A percentile compares a stretch with the other conserved stretches of the same genome.
Conservation (phyloP, 176 grass and related monocot genomes). For the Poa annua region DNA sequence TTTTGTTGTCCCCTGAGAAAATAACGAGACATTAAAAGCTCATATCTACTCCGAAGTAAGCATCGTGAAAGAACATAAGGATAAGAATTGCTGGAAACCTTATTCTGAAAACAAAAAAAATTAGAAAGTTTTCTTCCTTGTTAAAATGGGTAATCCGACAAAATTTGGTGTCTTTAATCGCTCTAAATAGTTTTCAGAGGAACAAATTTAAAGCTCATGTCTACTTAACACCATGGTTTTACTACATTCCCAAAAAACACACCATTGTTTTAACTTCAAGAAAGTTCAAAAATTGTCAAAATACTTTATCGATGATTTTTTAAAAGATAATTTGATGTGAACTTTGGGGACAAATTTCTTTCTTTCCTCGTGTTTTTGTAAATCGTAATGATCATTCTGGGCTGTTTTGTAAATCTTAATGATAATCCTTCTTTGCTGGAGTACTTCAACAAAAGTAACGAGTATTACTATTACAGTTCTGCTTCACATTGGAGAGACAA, state of each 20-base stretch:
- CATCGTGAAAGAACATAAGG: background rate
- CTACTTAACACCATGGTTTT: conserved; percentile 2
- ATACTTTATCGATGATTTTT: conserved; percentile 9
- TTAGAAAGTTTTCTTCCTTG: background rate
- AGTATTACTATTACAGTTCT: background rate
- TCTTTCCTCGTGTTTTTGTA: background rate
- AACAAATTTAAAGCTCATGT: background rate
- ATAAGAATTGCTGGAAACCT: background rate
- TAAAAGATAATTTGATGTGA: conserved; percentile 17
- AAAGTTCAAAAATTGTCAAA: background rate
- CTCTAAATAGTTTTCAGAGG: background rate
- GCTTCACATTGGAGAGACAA: background rate
- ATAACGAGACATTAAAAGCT: background rate
- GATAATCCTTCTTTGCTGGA: background rate
- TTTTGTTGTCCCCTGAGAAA: background rate
- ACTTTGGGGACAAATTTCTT: background rate
- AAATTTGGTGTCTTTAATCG: background rate
- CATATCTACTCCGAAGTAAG: background rate
- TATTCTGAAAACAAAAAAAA: background rate
- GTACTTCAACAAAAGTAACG: background rate
- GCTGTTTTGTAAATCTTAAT: background rate
- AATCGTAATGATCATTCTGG: background rate
- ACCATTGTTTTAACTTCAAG: background rate
- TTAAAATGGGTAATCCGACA: conserved; percentile 2
- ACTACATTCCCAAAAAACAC: background rate